Evolutionary conservation across 305 asterid genomes (phyloP), one percentile per base, ranked within the genome.

Genomic region (Solanum chacoense): DNA sequence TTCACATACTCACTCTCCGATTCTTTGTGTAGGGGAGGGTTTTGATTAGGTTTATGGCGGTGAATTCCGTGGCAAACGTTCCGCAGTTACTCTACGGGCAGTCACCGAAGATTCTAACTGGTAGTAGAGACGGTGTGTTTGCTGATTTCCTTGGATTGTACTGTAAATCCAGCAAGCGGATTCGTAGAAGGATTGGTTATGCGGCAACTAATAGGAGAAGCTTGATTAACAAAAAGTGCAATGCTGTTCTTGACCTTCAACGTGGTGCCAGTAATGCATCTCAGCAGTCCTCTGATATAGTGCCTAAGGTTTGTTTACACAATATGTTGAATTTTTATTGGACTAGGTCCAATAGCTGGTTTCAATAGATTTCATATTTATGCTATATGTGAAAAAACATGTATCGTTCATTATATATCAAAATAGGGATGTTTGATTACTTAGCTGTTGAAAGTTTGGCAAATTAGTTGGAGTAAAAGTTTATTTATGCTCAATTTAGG

Each of bases 221-320:
- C n/a, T 79, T 92, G 13, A 12, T 74, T 7, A 83, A 71, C 55
- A 92, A 81, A 37, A 88, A 59, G 55, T 89, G 88, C 89, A 85
- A 91, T 83, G 92, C 94, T 83, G 93, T 89, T 69, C 91, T 92
- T 71, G 92, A 92, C 89, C 88, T 89, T 63, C 90, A 91, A 90
- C 90, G 89, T 42, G 69, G 37, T 63, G 73, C 88, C 26, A 85
- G 31, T 4, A 79, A 87, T 59, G 86, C 86, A 31, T 75, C 89
- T 87, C 86, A 78, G 32, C 89, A 81, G 87, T 84, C 89, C 38
- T 20, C 89, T 29, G 86, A 77, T 34, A 50, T 59, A 35, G 65
- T 24, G 63, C 85, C 85, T 55, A 34, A 87, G 83, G 75, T 75
- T 9, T 72, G 80, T 36, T 45, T 55, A 13, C 65, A 24, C 65